Base-by-base conservation (phyloP, 2,329 filamentous ascomycete species). In the Ceratocystis ficicola region DNA sequence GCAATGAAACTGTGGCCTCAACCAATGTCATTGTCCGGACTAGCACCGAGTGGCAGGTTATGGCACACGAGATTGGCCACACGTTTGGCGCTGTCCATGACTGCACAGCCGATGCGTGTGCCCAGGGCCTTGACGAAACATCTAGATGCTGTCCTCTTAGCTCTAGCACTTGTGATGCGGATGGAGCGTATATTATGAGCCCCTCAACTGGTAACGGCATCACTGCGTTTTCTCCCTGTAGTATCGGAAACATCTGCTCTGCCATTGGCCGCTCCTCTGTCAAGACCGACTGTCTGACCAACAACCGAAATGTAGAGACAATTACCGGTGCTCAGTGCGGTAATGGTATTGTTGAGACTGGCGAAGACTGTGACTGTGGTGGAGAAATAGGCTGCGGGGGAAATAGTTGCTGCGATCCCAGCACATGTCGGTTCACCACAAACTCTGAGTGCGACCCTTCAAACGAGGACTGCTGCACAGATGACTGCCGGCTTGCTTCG, bases 21-120 rank as follows among this genome's bases (percentile, higher is more conserved):
- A 86, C 93, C 68, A 97, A 96, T 73, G 89, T 99, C 0, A 90
- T 99, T 25, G 86, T 94, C 30, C 85, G 85, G 69, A 95, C 90
- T 0, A 81, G 83, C 25, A 87, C 85, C 2, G 92, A 96, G 73
- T 97, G 93, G 93, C 91, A 96, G 74, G 88, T 97, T 67, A 90
- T 97, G 75, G 93, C 93, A 36, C 93, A 97, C 73, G 93, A 97
- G 75, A 86, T 87, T 2, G 93, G 92, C 0, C 93, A 97, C 74
- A 97, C 91, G 0, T 97, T 96, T 74, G 93, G 93, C 59, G 94
- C 93, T 4, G 90, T 96, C 8, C 94, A 99, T 75, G 94, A 99
- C 75, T 99, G 94, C 75, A 88, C 84, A 2, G 73, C 78, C 0
- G 69, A 75, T n/a, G 82, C 87, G 1, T 97, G 93, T 73, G 71